These are phyloP conservation scores for Decorospora gaudefroyi DNA, from an alignment of 2,329 filamentous ascomycete species.

Conservation along the genomic window DNA sequence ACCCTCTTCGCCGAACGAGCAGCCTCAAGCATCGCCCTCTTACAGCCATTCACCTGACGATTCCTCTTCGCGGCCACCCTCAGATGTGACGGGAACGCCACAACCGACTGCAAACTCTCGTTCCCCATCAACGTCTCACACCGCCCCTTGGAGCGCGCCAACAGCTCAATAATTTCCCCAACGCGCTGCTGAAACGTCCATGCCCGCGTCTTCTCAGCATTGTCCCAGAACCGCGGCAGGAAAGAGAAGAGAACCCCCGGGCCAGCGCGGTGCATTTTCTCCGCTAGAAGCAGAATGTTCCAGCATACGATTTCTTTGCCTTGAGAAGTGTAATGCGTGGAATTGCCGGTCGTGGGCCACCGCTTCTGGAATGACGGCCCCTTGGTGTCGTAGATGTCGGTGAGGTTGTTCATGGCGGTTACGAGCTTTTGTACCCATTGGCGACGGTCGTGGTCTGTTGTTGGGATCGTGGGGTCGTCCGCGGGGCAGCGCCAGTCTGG, in stretches of 20 bases:
- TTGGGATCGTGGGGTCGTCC: constrained; percentile 7
- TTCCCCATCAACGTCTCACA: constrained; percentile 9
- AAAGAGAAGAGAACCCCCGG: not conserved
- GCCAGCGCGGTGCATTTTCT: constrained; percentile 1
- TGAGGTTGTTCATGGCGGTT: constrained; percentile 6
- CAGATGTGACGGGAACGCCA: not conserved
- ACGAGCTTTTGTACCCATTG: constrained; percentile 7
- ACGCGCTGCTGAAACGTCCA: constrained; percentile 7
- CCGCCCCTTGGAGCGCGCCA: constrained; percentile 5
- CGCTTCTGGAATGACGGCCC: not conserved
- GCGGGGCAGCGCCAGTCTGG: constrained; percentile 4
- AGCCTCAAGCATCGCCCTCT: not conserved
- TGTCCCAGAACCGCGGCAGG: not conserved
- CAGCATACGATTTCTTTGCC: constrained; percentile 7
- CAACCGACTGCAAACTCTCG: constrained; percentile 1
- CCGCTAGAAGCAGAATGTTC: constrained; percentile 1
- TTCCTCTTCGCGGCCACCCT: not conserved
- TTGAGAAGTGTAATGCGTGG: constrained; percentile 1
- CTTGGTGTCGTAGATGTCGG: not conserved
- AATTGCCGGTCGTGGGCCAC: constrained; percentile 1
- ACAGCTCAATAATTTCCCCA: not conserved
- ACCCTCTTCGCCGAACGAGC: too few species aligned
- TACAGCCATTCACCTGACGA: not conserved
- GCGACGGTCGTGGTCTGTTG: not conserved
- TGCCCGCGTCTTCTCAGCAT: not conserved